A percentile compares a stretch with the other conserved stretches of the same genome.
Conservation (phyloP, 116 monocot species). For the Cymodocea nodosa region DNA sequence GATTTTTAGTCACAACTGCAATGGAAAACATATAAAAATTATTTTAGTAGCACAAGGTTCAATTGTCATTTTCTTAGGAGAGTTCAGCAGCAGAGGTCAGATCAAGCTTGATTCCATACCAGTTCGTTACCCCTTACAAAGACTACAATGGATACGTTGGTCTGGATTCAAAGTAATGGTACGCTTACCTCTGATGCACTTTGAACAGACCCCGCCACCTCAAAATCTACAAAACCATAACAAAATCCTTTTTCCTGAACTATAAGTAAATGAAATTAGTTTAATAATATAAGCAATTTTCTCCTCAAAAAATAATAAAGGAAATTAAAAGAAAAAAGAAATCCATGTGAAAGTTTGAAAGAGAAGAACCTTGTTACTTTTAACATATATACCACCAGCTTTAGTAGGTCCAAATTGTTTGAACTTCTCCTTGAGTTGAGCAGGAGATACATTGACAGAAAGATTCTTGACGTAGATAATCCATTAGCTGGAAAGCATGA, state of each 20-base stretch:
- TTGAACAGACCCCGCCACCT: slow-evolving; percentile 63
- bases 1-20: not conserved
- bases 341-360: not conserved
- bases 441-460: slow-evolving; percentile 55
- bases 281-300: too few species aligned
- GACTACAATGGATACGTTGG: too few species aligned
- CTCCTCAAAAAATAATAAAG: slow-evolving; percentile 1
- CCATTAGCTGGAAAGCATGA: slow-evolving; percentile 43
- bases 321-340: not conserved
- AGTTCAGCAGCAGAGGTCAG: too few species aligned
- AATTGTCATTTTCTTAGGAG: not conserved
- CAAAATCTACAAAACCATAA: slow-evolving; percentile 96
- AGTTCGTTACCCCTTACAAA: too few species aligned
- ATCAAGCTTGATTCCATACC: too few species aligned
- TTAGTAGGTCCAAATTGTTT: slow-evolving; percentile 85
- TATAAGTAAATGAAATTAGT: not conserved
- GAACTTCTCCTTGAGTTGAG: slow-evolving; percentile 79
- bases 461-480: slow-evolving; percentile 63
- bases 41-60: not conserved
- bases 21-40: not conserved
- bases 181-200: slow-evolving; percentile 69
- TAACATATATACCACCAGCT: slow-evolving; percentile 74
- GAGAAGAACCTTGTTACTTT: slow-evolving; percentile 73
- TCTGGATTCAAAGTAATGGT: too few species aligned
- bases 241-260: slow-evolving; percentile 79